A percentile compares a stretch with the other conserved stretches of the same genome.
These are phyloP conservation scores for Quercus cerris DNA, from an alignment of 306 rosid genomes.

Conservation along the genomic window DNA sequence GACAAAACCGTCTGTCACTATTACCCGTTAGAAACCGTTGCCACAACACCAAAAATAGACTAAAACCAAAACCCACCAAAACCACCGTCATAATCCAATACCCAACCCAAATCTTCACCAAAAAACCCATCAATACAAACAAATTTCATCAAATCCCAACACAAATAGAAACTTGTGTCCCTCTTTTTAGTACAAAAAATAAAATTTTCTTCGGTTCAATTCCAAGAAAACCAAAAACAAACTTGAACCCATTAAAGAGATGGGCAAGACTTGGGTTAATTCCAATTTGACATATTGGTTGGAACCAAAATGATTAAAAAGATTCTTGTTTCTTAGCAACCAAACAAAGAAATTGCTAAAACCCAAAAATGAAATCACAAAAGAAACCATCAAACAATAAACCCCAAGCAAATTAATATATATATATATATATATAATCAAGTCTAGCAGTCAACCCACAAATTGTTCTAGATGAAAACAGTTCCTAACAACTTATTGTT, in stretches of 20 bases:
- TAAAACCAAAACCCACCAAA: too few species aligned
- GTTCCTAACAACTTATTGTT: background rate
- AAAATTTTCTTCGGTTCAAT: background rate
- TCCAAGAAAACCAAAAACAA: background rate
- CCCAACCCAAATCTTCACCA: too few species aligned
- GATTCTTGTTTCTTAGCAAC: background rate
- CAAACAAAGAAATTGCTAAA: constrained; percentile 9
- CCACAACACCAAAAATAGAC: too few species aligned
- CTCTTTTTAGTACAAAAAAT: background rate
- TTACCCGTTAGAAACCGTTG: too few species aligned
- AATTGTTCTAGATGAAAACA: constrained; percentile 9
- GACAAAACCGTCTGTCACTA: too few species aligned
- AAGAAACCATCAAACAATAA: background rate
- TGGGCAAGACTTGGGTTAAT: background rate
- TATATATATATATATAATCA: background rate
- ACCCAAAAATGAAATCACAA: background rate
- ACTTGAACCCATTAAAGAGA: background rate
- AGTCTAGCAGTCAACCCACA: background rate
- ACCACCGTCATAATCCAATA: too few species aligned
- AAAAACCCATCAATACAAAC: too few species aligned
- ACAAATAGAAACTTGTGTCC: too few species aligned
- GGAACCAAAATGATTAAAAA: background rate
- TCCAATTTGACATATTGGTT: background rate
- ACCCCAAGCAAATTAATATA: background rate
- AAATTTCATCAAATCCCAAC: too few species aligned